Base-by-base conservation (phyloP, 2,329 filamentous ascomycete species). In the Hypomyces rosellus region DNA sequence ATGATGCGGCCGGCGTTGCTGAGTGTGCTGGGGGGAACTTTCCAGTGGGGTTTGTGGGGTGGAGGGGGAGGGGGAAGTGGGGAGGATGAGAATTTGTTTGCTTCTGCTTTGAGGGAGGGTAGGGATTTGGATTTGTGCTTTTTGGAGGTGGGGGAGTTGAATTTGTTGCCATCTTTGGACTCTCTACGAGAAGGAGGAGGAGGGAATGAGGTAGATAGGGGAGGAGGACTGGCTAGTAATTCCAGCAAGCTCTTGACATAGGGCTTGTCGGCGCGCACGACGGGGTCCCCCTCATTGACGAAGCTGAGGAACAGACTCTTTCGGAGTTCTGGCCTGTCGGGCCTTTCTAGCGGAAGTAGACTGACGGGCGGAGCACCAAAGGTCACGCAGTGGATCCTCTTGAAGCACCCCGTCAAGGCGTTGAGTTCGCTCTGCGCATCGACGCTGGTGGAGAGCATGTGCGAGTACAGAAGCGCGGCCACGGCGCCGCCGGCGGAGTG, bases 401-500 rank as follows among this genome's bases (percentile, higher is more conserved):
- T 86, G 70, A 95, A 93, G 66, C 76, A 84, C 2, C 75, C 76
- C 0, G 85, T 83, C 4, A 95, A 75, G 33, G 73, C 65, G 53
- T 78, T 88, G 40, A 95, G 79, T 61, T 92, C 86, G 6, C 84
- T 89, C 39, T 74, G 65, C 3, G 84, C 73, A 2, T 66, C 66
- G 12, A 65, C 67, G 1, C 75, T 77, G 2, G 71, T 74, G 2
- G 81, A 74, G 37, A 92, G 77, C 84, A 95, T 92, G 66, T 96
- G 90, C 34, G 80, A 78, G 67, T 89, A 95, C 0, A 95, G 74
- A 11, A 96, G 73, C 3, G 84, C 79, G 0, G 89, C 89, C 1
- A 95, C 84, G 0, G 90, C 90, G 3, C 90, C 90, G 14, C 89
- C 90, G 0, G 90, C 90, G 1, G 85, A 89, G 63, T 95, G 90